Conservation (phyloP, 768 basidiomycete species). For the Pleurotus djamor region DNA sequence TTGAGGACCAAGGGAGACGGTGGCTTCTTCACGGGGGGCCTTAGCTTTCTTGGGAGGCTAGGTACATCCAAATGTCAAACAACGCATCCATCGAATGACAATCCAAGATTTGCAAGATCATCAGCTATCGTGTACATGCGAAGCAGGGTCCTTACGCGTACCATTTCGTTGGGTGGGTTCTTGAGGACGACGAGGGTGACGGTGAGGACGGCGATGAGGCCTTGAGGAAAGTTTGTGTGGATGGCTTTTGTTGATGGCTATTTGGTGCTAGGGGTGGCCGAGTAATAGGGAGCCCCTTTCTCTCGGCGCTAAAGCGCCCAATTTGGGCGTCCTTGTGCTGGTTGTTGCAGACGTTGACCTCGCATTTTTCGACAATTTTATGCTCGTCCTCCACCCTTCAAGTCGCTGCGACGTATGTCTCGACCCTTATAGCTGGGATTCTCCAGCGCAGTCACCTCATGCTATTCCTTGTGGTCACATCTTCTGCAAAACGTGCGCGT, state of each 20-base stretch:
- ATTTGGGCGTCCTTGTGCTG: not conserved
- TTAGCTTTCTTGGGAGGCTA: slow-evolving; percentile 86
- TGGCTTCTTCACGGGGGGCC: slow-evolving; percentile 74
- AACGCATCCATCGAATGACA: slow-evolving; percentile 45
- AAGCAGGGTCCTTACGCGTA: slow-evolving; percentile 24
- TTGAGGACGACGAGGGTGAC: slow-evolving; percentile 31
- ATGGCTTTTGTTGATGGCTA: no score
- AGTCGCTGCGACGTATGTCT: slow-evolving; percentile 79
- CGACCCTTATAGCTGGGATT: slow-evolving; percentile 56
- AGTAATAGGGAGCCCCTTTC: no score
- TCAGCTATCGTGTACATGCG: not conserved
- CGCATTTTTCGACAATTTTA: slow-evolving; percentile 11
- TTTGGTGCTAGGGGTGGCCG: no score
- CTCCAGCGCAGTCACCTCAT: slow-evolving; percentile 52
- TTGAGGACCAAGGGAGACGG: slow-evolving; percentile 92
- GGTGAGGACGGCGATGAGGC: not conserved
- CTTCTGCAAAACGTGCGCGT: slow-evolving; percentile 65
- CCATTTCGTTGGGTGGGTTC: slow-evolving; percentile 33
- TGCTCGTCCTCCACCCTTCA: slow-evolving; percentile 65
- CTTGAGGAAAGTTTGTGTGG: no score
- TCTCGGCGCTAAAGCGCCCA: not conserved
- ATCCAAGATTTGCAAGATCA: not conserved
- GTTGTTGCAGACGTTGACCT: not conserved
- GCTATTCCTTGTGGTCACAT: slow-evolving; percentile 78
- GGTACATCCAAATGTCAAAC: slow-evolving; percentile 48